These are phyloP conservation scores for Fraxinus americana DNA, from an alignment of 257 asterid genomes.

Conservation along the genomic window DNA sequence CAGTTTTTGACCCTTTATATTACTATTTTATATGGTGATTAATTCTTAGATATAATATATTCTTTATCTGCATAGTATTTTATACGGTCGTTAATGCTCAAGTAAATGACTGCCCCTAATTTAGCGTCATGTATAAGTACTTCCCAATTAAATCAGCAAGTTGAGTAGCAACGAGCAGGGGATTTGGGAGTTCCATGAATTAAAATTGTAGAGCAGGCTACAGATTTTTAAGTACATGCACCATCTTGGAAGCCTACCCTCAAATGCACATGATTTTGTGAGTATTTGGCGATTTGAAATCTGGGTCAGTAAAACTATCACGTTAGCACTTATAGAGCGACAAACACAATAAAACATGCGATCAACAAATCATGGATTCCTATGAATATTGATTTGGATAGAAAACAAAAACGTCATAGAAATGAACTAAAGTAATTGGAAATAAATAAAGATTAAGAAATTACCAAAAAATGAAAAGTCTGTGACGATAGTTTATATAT, in stretches of 20 bases:
- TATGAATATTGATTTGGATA: too few relatives aligned
- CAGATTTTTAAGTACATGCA: not conserved
- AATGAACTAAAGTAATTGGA: too few relatives aligned
- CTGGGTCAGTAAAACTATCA: too few relatives aligned
- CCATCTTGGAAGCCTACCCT: not conserved
- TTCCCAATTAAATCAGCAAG: not conserved
- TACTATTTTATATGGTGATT: not conserved
- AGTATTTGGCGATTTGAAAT: too few relatives aligned
- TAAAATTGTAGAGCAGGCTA: not conserved
- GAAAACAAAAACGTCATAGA: too few relatives aligned
- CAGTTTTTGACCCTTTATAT: not conserved
- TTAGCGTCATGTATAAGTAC: not conserved
- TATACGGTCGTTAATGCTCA: not conserved
- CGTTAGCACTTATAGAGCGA: too few relatives aligned
- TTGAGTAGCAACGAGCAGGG: not conserved
- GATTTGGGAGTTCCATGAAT: not conserved
- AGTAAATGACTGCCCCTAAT: not conserved
- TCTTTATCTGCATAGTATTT: not conserved
- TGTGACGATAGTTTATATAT: too few relatives aligned
- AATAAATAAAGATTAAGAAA: too few relatives aligned
- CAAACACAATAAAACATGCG: too few relatives aligned
- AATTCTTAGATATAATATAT: not conserved
- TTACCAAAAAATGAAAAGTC: too few relatives aligned
- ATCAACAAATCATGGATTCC: too few relatives aligned
- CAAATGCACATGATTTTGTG: too few relatives aligned